Conservation (phyloP, 257 asterid genomes). For the Ballota nigra region DNA sequence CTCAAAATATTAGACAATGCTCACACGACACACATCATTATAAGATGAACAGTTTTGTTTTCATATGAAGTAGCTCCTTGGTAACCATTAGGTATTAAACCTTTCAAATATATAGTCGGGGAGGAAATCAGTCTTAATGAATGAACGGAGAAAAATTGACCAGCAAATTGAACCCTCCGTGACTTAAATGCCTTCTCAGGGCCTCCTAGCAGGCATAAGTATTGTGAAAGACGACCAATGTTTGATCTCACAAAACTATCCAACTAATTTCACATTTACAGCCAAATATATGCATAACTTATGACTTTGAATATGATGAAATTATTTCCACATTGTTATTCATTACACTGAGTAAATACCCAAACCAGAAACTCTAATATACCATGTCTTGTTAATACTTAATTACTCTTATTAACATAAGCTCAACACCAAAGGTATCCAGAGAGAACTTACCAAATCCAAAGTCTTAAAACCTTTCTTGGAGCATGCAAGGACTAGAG, state of each 20-base stretch:
- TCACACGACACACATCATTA: not conserved
- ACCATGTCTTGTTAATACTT: not conserved
- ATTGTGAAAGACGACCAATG: not conserved
- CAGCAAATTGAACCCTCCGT: not conserved
- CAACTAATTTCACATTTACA: not conserved
- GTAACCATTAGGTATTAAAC: not conserved
- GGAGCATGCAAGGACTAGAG: conserved; percentile 71
- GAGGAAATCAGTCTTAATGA: not conserved
- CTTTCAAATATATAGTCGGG: not conserved
- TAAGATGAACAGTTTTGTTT: not conserved
- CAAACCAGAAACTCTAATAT: not conserved
- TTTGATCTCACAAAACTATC: not conserved
- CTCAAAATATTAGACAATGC: not conserved
- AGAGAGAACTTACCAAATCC: conserved; percentile 61
- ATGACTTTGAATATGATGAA: not conserved
- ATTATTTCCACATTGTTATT: not conserved
- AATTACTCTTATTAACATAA: conserved; percentile 1
- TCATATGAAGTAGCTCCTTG: not conserved
- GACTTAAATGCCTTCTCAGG: not conserved
- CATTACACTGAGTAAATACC: not conserved
- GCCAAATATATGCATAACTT: not conserved
- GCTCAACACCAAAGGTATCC: conserved; percentile 15
- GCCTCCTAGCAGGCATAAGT: not conserved
- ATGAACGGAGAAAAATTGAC: not conserved
- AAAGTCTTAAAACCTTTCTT: conserved; percentile 64